Evolutionary conservation across 805 yeast genomes (phyloP), one percentile per base, ranked within the genome.

Genomic region (Zygosaccharomyces bailii): DNA sequence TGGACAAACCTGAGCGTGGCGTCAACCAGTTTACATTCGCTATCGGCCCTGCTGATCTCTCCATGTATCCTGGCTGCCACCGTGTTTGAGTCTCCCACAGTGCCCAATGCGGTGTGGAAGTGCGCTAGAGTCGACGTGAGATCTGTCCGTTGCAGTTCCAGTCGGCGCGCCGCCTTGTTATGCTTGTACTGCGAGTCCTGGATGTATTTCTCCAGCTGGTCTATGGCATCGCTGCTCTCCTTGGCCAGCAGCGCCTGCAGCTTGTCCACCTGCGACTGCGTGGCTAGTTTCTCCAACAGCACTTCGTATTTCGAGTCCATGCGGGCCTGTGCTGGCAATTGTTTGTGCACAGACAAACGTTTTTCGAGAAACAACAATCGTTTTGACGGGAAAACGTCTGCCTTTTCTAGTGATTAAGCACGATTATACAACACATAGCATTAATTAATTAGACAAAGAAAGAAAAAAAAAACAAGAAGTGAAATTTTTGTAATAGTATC

Each of bases 61-160:
- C 76, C 76, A 1, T 95, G 84, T 41, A 90, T 76, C 11, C 76
- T 70, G 30, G 74, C 69, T 5, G 96, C 90, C 44, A 82, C 68
- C 37, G 74, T 74, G 39, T 84, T 80, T 0, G 95, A 84, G 33
- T 74, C 69, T 4, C 79, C 67, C 40, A 86, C 72, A 19, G 78
- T 70, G 24, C 71, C 65, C 23, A 76, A 72, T 45, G 86, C 66
- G 2, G 76, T 71, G 39, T 79, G 75, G 9, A 90, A 82, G 33
- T 71, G 70, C 18, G 74, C 64, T 44, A 83, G 67, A 1, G 86
- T 74, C 0, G 80, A 70, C 0, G 88, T 75, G n/a, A 85, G 66
- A 54, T 79, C 81, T 4, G 86, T 79, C 46, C 87, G 65, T 14
- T 73, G 66, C 42, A 83, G 65, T 54, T 85, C 91, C 35, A 82